These are phyloP conservation scores for Coleophoma cylindrospora DNA, from an alignment of 2,329 filamentous ascomycete species.

Conservation along the genomic window DNA sequence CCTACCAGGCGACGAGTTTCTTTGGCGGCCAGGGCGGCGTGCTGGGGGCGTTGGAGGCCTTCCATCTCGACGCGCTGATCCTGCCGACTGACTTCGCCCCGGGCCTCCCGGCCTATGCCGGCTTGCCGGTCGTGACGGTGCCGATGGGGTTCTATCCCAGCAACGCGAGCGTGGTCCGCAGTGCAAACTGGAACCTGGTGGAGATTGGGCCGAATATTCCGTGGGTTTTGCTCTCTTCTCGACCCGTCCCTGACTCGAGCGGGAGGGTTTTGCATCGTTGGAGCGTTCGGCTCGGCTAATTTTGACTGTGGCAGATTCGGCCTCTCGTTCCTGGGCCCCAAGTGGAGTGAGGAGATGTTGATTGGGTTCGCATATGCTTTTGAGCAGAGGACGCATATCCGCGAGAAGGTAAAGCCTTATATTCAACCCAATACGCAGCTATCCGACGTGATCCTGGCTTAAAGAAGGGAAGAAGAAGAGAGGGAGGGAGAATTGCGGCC, in stretches of 20 bases:
- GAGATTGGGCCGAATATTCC: slow-evolving; percentile 46
- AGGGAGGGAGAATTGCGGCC: too few species aligned
- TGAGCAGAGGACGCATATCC: slow-evolving; percentile 42
- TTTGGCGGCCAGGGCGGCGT: slow-evolving; percentile 55
- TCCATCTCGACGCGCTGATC: slow-evolving; percentile 57
- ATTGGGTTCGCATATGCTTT: slow-evolving; percentile 65
- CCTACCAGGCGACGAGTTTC: slow-evolving; percentile 46
- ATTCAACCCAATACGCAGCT: slow-evolving; percentile 9
- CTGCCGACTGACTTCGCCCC: slow-evolving; percentile 47
- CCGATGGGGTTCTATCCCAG: slow-evolving; percentile 53
- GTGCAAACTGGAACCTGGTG: slow-evolving; percentile 44
- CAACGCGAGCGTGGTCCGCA: slow-evolving; percentile 35
- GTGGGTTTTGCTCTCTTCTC: slow-evolving; percentile 5
- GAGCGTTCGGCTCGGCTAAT: neutral
- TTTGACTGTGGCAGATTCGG: slow-evolving; percentile 40
- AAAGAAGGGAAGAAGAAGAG: too few species aligned
- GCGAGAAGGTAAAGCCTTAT: slow-evolving; percentile 41
- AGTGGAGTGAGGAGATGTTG: slow-evolving; percentile 56
- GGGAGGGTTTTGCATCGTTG: too few species aligned
- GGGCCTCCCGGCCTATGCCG: slow-evolving; percentile 47
- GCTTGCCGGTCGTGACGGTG: slow-evolving; percentile 56
- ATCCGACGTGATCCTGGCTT: too few species aligned
- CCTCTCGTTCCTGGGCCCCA: slow-evolving; percentile 54
- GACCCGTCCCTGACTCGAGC: neutral
- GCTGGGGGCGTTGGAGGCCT: slow-evolving; percentile 49